A percentile compares a stretch with the other conserved stretches of the same genome.
These are phyloP conservation scores for Linum tenue DNA, from an alignment of 345 rosid species.

Conservation along the genomic window DNA sequence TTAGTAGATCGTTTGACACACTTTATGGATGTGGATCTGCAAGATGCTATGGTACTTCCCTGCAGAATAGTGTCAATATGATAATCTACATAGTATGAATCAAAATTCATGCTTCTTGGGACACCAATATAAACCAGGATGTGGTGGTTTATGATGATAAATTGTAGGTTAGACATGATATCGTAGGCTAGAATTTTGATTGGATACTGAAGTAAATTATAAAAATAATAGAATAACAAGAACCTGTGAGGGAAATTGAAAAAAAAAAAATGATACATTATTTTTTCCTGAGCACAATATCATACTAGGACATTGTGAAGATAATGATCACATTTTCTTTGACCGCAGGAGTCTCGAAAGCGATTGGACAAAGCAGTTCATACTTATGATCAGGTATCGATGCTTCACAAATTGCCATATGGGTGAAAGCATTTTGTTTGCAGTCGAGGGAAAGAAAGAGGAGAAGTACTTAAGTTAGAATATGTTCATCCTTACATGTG, in stretches of 20 bases:
- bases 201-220: not conserved
- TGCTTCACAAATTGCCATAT: not conserved
- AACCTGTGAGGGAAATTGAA: not conserved
- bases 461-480: no score
- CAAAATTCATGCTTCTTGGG: not conserved
- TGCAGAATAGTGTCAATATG: constrained; percentile 3
- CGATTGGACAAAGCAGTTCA: constrained; percentile 50
- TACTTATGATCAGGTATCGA: constrained; percentile 71
- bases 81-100: not conserved
- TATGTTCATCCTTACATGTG: no score
- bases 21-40: constrained; percentile 58
- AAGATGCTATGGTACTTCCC: constrained; percentile 53
- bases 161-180: not conserved
- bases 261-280: no score
- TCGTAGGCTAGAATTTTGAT: not conserved
- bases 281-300: no score
- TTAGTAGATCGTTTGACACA: constrained; percentile 54
- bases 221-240: not conserved
- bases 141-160: not conserved
- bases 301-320: not conserved
- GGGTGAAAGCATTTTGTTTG: not conserved
- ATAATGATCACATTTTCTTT: not conserved
- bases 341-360: constrained; percentile 57
- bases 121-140: not conserved
- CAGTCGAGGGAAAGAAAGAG: no score